A percentile compares a stretch with the other conserved stretches of the same genome.
phyloP scores from a whole-genome alignment of 768 basidiomycete species.

The Kondoa subrosea region DNA sequence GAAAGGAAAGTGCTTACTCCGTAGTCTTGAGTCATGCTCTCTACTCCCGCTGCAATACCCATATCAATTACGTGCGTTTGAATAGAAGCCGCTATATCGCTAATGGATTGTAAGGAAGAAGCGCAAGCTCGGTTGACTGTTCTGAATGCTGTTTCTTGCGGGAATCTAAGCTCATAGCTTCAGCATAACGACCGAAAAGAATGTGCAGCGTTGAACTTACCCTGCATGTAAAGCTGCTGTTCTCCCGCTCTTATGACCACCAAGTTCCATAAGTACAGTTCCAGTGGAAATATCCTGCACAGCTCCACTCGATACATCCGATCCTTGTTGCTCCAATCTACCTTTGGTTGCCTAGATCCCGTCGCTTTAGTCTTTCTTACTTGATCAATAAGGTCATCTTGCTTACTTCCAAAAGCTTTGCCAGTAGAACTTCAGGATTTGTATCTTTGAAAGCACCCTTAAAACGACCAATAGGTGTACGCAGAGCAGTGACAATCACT shows the following conservation, averaged over 20 bases:
- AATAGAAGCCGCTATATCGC: constrained; percentile 31
- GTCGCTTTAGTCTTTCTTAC: background rate
- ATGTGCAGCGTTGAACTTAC: constrained; percentile 33
- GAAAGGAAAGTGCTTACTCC: constrained; percentile 25
- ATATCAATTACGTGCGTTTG: constrained; percentile 35
- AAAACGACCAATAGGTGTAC: constrained; percentile 9
- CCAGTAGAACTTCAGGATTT: constrained; percentile 13
- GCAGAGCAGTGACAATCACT: constrained; percentile 9
- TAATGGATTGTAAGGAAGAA: constrained; percentile 34
- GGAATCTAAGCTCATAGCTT: no score
- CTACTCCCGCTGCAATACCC: constrained; percentile 35
- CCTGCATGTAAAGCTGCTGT: constrained; percentile 28
- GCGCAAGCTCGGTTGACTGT: constrained; percentile 41
- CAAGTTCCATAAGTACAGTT: constrained; percentile 9
- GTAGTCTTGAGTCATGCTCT: constrained; percentile 36
- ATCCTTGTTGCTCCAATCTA: constrained; percentile 28
- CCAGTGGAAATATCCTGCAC: constrained; percentile 11
- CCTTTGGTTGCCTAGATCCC: constrained; percentile 19
- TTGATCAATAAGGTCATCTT: background rate
- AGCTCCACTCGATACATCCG: background rate
- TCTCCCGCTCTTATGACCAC: constrained; percentile 8
- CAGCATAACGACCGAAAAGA: constrained; percentile 37
- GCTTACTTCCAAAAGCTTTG: background rate
- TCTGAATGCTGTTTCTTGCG: background rate
- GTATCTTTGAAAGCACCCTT: constrained; percentile 14